Percentiles rank a stretch among this genome's conserved stretches.
These are phyloP conservation scores for Botrytis paeoniae DNA, from an alignment of 2,329 filamentous ascomycete species.

Conservation along the genomic window DNA sequence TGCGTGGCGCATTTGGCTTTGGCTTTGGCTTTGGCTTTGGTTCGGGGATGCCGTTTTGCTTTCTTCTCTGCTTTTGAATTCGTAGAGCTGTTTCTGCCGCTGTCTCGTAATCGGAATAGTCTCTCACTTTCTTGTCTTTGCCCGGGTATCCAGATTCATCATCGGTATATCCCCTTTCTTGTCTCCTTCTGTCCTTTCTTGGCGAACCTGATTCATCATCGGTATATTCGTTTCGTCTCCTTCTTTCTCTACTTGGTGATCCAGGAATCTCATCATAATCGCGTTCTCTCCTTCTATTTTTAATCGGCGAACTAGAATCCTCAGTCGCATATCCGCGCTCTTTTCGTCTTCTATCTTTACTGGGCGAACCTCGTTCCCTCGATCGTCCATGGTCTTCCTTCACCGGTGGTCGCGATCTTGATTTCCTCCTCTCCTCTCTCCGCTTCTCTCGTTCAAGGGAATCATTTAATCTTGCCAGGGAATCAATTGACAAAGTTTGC, in stretches of 20 bases:
- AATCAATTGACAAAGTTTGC: constrained; percentile 36
- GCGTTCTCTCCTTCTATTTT: constrained; percentile 9
- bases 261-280: constrained; percentile 12
- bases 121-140: neutral
- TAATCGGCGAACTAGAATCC: neutral
- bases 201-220: constrained; percentile 13
- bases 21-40: neutral
- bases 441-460: constrained; percentile 31
- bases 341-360: constrained; percentile 12
- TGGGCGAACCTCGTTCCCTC: constrained; percentile 46
- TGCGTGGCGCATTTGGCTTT: constrained; percentile 7
- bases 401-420: constrained; percentile 57
- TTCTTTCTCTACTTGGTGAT: constrained; percentile 12
- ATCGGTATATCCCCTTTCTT: constrained; percentile 6
- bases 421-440: constrained; percentile 30
- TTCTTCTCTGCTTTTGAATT: neutral
- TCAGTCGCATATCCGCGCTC: constrained; percentile 11
- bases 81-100: constrained; percentile 10
- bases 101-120: neutral
- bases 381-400: constrained; percentile 66
- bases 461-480: constrained; percentile 35
- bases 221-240: constrained; percentile 4
- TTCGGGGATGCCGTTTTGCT: constrained; percentile 7
- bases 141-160: constrained; percentile 11
- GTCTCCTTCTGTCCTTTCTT: constrained; percentile 3